Evolutionary conservation across 805 yeast genomes (phyloP).

Genomic region (Suhomyces tanzawaensis): DNA sequence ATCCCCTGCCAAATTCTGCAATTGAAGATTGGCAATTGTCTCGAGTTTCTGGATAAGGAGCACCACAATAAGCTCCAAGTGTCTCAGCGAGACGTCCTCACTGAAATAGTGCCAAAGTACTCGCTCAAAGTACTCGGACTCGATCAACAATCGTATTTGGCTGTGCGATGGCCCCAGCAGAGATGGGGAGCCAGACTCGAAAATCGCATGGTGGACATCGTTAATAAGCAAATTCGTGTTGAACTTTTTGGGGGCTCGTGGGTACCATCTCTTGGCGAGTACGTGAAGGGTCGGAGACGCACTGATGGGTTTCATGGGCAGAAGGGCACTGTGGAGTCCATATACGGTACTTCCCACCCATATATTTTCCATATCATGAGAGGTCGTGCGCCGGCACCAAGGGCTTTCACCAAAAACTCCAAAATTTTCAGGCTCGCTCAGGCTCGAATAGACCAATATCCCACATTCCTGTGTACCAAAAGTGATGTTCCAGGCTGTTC

Average conservation of each 20-base stretch:
- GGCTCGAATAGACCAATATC: too few relatives aligned
- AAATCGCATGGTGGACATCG: slow-evolving; percentile 15
- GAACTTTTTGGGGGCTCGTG: slow-evolving; percentile 16
- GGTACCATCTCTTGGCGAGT: slow-evolving; percentile 17
- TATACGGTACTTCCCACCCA: too few relatives aligned
- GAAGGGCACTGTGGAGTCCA: too few relatives aligned
- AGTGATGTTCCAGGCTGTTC: slow-evolving; percentile 8
- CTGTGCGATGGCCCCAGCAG: background rate
- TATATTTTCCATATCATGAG: too few relatives aligned
- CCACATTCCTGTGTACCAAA: background rate
- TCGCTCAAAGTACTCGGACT: slow-evolving; percentile 22
- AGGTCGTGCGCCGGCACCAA: slow-evolving; percentile 9
- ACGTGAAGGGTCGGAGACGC: too few relatives aligned
- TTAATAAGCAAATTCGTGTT: slow-evolving; percentile 11
- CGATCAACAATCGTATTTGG: slow-evolving; percentile 8
- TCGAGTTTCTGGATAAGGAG: slow-evolving; percentile 8
- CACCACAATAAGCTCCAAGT: slow-evolving; percentile 34
- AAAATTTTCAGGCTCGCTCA: slow-evolving; percentile 4
- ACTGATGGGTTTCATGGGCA: too few relatives aligned
- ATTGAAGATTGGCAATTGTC: too few relatives aligned
- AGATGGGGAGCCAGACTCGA: background rate
- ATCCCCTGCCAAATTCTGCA: slow-evolving; percentile 10
- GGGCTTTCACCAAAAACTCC: too few relatives aligned
- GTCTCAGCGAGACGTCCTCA: slow-evolving; percentile 38
- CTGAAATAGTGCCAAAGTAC: slow-evolving; percentile 43